Conservation (phyloP, 1,284 basidiomycete species). For the Testicularia cyperi region DNA sequence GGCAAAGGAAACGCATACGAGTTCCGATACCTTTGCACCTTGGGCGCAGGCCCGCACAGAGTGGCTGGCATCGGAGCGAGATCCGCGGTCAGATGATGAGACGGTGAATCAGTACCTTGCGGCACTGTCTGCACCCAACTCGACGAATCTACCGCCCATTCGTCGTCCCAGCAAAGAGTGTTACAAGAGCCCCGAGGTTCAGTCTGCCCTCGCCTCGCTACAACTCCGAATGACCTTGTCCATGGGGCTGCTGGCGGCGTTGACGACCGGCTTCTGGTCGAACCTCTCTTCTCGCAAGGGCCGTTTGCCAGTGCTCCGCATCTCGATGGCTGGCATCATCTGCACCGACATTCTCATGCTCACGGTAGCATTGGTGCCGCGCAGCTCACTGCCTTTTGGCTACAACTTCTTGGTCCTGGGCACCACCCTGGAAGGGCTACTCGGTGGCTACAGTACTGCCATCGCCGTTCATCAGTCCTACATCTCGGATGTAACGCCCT, state of each 20-base stretch:
- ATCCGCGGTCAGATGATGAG: conserved; percentile 3
- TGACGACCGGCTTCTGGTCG: conserved; percentile 87
- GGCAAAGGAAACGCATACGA: no score
- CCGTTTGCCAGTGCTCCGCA: conserved; percentile 72
- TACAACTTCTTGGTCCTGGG: conserved; percentile 79
- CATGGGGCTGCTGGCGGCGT: conserved; percentile 77
- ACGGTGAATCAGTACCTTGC: conserved; percentile 10
- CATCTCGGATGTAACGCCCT: conserved; percentile 62
- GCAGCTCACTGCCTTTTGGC: conserved; percentile 60
- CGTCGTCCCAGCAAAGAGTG: conserved; percentile 33
- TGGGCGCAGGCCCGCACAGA: no score
- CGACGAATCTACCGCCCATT: conserved; percentile 21
- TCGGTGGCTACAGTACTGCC: conserved; percentile 83
- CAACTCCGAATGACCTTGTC: conserved; percentile 67
- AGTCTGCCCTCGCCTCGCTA: conserved; percentile 36
- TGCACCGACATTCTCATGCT: conserved; percentile 67
- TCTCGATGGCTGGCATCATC: conserved; percentile 72
- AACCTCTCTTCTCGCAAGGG: conserved; percentile 76
- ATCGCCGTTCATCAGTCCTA: conserved; percentile 79
- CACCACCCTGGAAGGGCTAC: conserved; percentile 75
- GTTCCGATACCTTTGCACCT: conserved; percentile 12
- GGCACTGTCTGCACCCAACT: conserved; percentile 13
- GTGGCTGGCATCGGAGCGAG: no score
- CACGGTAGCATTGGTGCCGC: conserved; percentile 24
- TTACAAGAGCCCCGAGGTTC: conserved; percentile 37